Conservation (phyloP, 768 basidiomycete species). For the Suillus luteus region DNA sequence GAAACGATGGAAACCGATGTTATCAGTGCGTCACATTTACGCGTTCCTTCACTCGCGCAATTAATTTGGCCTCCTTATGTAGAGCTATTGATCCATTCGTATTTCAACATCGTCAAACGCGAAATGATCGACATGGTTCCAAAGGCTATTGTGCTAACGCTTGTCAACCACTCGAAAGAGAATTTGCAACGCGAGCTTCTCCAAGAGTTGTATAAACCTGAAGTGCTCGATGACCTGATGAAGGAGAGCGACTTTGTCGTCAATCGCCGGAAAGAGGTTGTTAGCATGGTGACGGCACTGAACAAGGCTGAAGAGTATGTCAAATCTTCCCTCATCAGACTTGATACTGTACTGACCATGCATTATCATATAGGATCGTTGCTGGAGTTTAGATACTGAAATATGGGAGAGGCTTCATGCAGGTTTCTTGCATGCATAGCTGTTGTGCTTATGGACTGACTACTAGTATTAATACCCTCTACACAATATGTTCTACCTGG, state of each 20-base stretch:
- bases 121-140: conserved; percentile 99
- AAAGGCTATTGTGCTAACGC: conserved; percentile 88
- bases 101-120: conserved; percentile 97
- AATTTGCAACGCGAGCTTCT: conserved; percentile 91
- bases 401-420: neutral
- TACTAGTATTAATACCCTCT: conserved; percentile 34
- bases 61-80: conserved; percentile 14
- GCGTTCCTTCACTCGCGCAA: neutral
- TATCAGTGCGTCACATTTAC: conserved; percentile 74
- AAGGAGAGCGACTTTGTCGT: conserved; percentile 94
- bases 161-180: conserved; percentile 93
- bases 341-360: conserved; percentile 18
- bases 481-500: conserved; percentile 23
- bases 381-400: conserved; percentile 51
- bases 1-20: conserved; percentile 99
- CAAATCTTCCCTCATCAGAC: conserved; percentile 8
- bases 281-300: conserved; percentile 89
- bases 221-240: conserved; percentile 90
- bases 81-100: conserved; percentile 96
- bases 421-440: conserved; percentile 3
- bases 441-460: conserved; percentile 16
- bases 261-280: conserved; percentile 89
- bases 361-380: conserved; percentile 48
- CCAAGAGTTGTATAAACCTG: conserved; percentile 96
- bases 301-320: conserved; percentile 92